Evolutionary conservation across 139 green algal species (phyloP), one percentile per base, ranked within the genome.

Genomic region (Haematococcus sp.): DNA sequence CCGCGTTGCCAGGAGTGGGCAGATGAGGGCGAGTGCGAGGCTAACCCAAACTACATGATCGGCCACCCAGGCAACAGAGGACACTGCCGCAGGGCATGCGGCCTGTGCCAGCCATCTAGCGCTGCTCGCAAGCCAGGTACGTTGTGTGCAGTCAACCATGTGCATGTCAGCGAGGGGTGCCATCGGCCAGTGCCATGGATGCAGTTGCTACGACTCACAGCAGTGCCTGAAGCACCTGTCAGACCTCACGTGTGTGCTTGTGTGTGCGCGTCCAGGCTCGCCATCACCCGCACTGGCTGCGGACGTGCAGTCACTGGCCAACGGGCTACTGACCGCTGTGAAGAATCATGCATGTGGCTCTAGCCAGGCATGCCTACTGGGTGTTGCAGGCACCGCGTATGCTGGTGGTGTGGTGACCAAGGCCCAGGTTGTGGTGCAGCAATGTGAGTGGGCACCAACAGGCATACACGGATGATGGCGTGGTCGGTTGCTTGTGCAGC

Each of bases 21-120:
- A 0, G 55, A 49, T 0, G 0, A 27, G 20, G 81, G 81, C n/a
- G 76, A 86, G 73, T 86, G 81, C 68, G 46, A 67, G 17, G n/a
- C 30, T 33, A 86, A 86, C 73, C 81, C 81, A 25, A 69, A 59
- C n/a, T 86, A 83, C 76, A 86, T 85, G 82, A 34, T 84, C 4
- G 82, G 82, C 20, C 67, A 43, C 2, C 20, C 30, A 1, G 52
- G 15, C 17, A 66, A 65, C 52, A 28, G 1, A 2, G 74, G 79
- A 17, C 74, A 84, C 73, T 84, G 79, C 79, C 34, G 35, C 32
- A 51, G 56, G 27, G 23, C 65, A 19, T 79, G 74, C 32, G 74
- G 64, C 23, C 40, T 69, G 40, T 79, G 74, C 74, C 11, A 31
- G 49, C 28, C 49, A 40, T 49, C 43, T 11, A 49, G 11, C 40